phyloP scores from a whole-genome alignment of 495 filamentous ascomycete genomes.

The Tuber borchii region DNA sequence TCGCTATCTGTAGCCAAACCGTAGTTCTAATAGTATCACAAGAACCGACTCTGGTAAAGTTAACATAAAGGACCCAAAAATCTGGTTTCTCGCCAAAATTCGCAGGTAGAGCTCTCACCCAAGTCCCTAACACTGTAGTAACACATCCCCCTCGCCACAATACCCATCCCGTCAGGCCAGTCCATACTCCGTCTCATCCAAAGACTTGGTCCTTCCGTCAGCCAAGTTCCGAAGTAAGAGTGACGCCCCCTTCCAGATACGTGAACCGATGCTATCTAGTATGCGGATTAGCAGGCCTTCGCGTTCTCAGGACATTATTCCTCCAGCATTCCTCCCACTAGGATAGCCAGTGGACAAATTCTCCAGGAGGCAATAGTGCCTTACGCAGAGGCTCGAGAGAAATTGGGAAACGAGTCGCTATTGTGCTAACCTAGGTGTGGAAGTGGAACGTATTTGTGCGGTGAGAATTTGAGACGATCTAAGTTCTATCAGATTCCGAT shows the following conservation, averaged over 20 bases:
- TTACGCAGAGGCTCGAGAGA: not conserved
- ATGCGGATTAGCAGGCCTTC: not conserved
- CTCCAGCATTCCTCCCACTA: not conserved
- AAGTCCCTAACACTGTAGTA: too few species aligned
- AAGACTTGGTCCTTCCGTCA: not conserved
- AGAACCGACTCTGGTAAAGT: too few species aligned
- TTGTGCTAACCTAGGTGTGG: not conserved
- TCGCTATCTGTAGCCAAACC: too few species aligned
- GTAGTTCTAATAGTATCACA: too few species aligned
- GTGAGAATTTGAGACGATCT: not conserved
- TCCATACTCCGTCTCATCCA: not conserved
- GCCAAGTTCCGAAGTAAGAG: too few species aligned
- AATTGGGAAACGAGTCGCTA: not conserved
- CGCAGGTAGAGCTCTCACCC: too few species aligned
- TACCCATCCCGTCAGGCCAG: not conserved
- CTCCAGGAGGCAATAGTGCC: too few species aligned
- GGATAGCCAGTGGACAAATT: not conserved
- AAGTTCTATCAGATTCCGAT: not conserved
- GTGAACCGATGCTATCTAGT: not conserved
- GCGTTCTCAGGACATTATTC: not conserved
- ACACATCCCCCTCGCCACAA: too few species aligned
- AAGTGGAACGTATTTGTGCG: rapidly evolving
- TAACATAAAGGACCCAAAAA: too few species aligned
- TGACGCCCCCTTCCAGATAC: not conserved
- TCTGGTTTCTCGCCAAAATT: too few species aligned